Base-by-base conservation (phyloP, 2,329 filamentous ascomycete species). In the Alternaria triticimaculans region DNA sequence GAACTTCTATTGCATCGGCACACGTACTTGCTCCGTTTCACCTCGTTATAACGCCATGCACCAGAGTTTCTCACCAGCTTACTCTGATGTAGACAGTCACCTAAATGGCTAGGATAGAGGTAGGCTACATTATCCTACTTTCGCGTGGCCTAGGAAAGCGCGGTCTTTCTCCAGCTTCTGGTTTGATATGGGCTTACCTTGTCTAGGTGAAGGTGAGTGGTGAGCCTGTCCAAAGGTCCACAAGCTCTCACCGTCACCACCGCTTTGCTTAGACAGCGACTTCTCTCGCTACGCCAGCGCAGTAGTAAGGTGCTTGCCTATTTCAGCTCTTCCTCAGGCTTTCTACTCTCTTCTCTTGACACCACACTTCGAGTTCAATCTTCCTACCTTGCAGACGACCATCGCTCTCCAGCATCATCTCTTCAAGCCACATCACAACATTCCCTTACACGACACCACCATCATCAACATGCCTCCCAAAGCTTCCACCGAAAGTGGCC, bases 401-500 rank as follows among this genome's bases (percentile, higher is more conserved):
- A 56, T 26, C 41, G 12, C 54, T 21, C 21, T 20, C 2, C 20
- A 18, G n/a, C 11, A 25, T n/a, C 28, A 50, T 57, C 45, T 23
- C 15, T 43, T 41, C 11, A 15, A 26, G 9, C 11, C 26, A 37
- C 5, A 15, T 14, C 9, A 57, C 59, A 30, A 55, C 26, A 45
- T 21, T 30, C 30, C 15, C 33, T 9, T 10, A n/a, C 20, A 18
- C 8, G 9, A 18, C 20, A 28, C 26, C 25, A 28, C 20, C 25
- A 30, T 30, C 51, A 14, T 21, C 51, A 69, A 9, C 15, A 75
- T 75, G 72, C 63, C 28, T 10, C 64, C 33, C 21, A 73, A 72
- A 43, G 43, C 61, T 8, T 43, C 64, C 14, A 43, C 50, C 15
- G 48, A 55, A 2, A 48, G 43, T 8, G 44, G 49, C n/a, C 60